Evolutionary conservation across 2,329 filamentous ascomycete genomes (phyloP), one percentile per base, ranked within the genome.

Genomic region (Keithomyces neogunnii): DNA sequence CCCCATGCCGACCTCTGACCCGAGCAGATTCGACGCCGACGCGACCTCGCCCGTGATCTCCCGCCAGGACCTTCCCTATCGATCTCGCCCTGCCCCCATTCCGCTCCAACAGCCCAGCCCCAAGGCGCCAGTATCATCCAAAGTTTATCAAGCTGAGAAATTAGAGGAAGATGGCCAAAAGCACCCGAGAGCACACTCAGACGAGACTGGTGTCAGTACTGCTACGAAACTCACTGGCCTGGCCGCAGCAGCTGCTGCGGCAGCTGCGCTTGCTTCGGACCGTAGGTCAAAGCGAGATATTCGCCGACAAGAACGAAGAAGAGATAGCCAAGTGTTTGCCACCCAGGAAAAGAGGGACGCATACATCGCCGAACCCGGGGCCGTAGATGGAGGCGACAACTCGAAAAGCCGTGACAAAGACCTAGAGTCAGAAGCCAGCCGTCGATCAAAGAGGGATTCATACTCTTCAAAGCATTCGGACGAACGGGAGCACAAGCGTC

Each of bases 21-120:
- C 82, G 5, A 73, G 69, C 26, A 74, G 70, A 30, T 85, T 85
- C 57, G 84, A 88, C 56, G 78, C 75, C 47, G 70, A 67, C 30
- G 73, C 74, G 33, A 72, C 69, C 28, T 79, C 81, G 38, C 62
- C 73, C n/a, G 64, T 73, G 11, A 73, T 73, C 13, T 66, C 66
- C 46, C 66, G 64, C 38, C 65, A 69, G 50, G 68, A 72, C 43
- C 61, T 71, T 6, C 63, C 72, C 3, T 65, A 69, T 28, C 69
- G 66, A 19, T 63, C 67, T 13, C 75, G 80, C 42, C 79, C 84
- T 4, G 80, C 73, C 5, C 74, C 81, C 0, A 77, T 89, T 33
- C 82, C 84, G 9, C 74, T 96, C n/a, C 86, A 93, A 64, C 89
- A 95, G 60, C 91, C 91, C 2, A 85, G 90, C 59, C 91, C 91